Conservation (phyloP, 495 filamentous ascomycete genomes). For the Penicillium diatomitis region DNA sequence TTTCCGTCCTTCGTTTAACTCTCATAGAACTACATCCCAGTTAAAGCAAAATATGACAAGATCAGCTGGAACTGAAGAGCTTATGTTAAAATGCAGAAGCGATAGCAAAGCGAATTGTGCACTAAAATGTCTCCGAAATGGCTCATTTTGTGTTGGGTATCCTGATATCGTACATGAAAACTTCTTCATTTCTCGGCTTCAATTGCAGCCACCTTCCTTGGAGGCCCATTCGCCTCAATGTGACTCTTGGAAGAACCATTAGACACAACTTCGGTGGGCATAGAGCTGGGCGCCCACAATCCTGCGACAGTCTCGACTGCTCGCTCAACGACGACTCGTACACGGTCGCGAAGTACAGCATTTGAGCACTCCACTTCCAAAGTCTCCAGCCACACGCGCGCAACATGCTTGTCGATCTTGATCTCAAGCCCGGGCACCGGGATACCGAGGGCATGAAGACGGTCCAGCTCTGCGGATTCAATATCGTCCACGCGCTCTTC, state of each 20-base stretch:
- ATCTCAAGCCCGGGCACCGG: constrained; percentile 84
- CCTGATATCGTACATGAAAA: constrained; percentile 16
- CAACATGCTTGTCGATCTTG: constrained; percentile 77
- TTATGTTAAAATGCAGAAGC: too few species aligned
- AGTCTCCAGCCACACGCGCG: constrained; percentile 83
- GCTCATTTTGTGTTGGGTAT: constrained; percentile 3
- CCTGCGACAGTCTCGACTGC: constrained; percentile 85
- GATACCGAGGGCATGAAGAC: constrained; percentile 71
- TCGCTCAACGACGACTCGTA: constrained; percentile 81
- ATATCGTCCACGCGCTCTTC: constrained; percentile 44
- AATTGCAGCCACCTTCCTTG: constrained; percentile 16
- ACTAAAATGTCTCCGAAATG: background rate
- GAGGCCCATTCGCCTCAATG: constrained; percentile 7
- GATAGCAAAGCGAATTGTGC: too few species aligned
- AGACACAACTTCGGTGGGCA: constrained; percentile 10
- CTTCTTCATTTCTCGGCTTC: constrained; percentile 17
- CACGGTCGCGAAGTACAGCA: constrained; percentile 63
- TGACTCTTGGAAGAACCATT: constrained; percentile 12
- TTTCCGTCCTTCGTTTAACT: too few species aligned
- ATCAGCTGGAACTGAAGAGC: too few species aligned
- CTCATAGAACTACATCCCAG: too few species aligned
- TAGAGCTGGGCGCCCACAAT: constrained; percentile 44
- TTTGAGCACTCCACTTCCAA: constrained; percentile 80
- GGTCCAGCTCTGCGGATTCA: constrained; percentile 50
- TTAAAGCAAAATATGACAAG: too few species aligned